A percentile compares a stretch with the other conserved stretches of the same genome.
phyloP scores from a whole-genome alignment of 1,284 basidiomycete species.

The Erythrobasidium hasegawianum region DNA sequence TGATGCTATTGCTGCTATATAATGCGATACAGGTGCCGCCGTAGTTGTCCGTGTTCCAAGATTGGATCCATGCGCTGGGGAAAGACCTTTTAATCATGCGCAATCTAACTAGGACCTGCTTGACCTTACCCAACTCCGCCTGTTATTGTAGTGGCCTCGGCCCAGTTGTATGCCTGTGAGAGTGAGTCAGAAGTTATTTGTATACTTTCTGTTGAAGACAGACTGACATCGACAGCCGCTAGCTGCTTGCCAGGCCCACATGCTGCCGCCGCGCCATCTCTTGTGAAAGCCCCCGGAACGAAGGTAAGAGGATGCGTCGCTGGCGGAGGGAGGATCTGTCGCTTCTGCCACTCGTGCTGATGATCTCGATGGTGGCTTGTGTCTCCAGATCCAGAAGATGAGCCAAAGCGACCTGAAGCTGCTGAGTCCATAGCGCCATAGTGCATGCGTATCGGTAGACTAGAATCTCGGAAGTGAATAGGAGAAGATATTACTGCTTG shows the following conservation, averaged over 20 bases:
- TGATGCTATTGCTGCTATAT: constrained; percentile 11
- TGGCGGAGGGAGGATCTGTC: constrained; percentile 1
- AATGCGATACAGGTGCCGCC: background rate
- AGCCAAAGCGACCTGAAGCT: too few relatives aligned
- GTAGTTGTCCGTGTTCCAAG: constrained; percentile 12
- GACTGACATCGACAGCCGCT: constrained; percentile 1
- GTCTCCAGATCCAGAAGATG: too few relatives aligned
- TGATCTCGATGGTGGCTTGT: too few relatives aligned
- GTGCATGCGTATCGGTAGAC: too few relatives aligned
- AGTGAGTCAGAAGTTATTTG: background rate
- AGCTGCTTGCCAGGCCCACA: constrained; percentile 5
- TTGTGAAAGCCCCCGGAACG: constrained; percentile 1
- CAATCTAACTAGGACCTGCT: background rate
- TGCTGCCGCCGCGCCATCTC: constrained; percentile 2
- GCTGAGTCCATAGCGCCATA: too few relatives aligned
- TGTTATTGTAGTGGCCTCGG: background rate
- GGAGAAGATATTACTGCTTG: too few relatives aligned
- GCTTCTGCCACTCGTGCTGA: background rate
- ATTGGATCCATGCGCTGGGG: constrained; percentile 7
- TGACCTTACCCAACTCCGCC: background rate
- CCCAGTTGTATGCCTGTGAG: constrained; percentile 3
- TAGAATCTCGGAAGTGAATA: too few relatives aligned
- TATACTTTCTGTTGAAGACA: background rate
- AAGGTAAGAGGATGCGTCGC: constrained; percentile 6
- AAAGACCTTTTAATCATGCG: background rate